Evolutionary conservation across 768 basidiomycete genomes (phyloP), one percentile per base, ranked within the genome.

Genomic region (Epithele typhae): DNA sequence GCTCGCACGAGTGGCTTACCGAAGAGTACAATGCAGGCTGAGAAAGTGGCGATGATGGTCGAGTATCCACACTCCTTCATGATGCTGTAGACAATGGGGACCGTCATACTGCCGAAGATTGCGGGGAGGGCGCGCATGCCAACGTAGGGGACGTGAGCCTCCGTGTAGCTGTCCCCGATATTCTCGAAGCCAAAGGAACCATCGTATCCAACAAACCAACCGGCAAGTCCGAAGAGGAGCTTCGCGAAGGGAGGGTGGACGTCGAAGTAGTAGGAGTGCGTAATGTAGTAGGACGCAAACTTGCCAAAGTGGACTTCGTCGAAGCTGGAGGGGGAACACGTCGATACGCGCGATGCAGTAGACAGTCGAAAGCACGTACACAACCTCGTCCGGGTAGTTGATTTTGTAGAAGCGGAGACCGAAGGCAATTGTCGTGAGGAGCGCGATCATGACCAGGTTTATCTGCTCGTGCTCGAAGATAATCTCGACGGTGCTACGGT

Each of bases 301-400:
- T 97, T 96, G 52, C 95, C 95, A 62, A 98, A 98, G 63, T 98
- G 95, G 11, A 97, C 95, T 69, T 98, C 94, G 63, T 97, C 94
- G 62, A 97, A 97, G 39, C 92, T 94, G 56, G 30, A 40, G 42
- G 25, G 21, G 39, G 3, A 27, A 14, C 42, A 43, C 35, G 32
- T 25, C 42, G 36, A 53, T 38, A 52, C 46, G 43, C 42, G 32
- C 27, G 48, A 27, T 40, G 35, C n/a, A 25, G n/a, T 6, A 23
- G 40, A 22, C 37, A 33, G 41, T 18, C 22, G 39, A 45, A 25
- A 33, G 33, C 25, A 76, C 89, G 62, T 68, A 92, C 90, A 94
- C 92, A 52, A 94, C 92, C 71, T 92, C 87, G 73, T 93, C 90
- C 36, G 92, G 93, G 62, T 90, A 84, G 62, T 85, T 90, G 63